phyloP scores from a whole-genome alignment of 1,139 yeast genomes.

The Blastobotrys arbuscula region DNA sequence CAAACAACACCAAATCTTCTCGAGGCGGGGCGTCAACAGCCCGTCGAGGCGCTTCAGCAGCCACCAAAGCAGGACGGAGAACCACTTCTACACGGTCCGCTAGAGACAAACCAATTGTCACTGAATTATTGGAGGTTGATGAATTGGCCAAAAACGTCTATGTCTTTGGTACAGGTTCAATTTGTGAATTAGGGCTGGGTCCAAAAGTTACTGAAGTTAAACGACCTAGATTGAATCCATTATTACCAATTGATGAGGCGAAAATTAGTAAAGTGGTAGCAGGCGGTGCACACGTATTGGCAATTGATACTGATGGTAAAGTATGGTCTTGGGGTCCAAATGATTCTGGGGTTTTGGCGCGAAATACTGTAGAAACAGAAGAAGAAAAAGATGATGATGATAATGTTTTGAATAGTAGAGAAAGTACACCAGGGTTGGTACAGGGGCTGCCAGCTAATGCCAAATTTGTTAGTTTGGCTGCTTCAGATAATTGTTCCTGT shows the following conservation, averaged over 20 bases:
- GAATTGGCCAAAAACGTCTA: conserved; percentile 61
- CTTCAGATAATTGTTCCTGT: conserved; percentile 88
- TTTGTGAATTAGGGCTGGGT: conserved; percentile 95
- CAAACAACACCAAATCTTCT: too few species aligned
- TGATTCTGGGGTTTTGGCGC: conserved; percentile 88
- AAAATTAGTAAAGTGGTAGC: conserved; percentile 81
- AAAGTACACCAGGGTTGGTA: conserved; percentile 80
- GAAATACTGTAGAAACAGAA: conserved; percentile 58
- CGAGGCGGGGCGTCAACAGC: conserved; percentile 27
- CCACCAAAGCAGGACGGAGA: neutral
- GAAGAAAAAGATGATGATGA: conserved; percentile 69
- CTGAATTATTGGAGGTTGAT: conserved; percentile 36
- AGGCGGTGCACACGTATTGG: conserved; percentile 94
- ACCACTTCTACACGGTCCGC: conserved; percentile 5
- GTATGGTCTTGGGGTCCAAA: conserved; percentile 98
- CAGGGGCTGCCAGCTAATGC: conserved; percentile 55
- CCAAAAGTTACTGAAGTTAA: conserved; percentile 91
- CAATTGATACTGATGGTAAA: conserved; percentile 64
- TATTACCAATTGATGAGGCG: conserved; percentile 51
- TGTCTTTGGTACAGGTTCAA: conserved; percentile 95
- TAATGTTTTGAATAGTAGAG: conserved; percentile 81
- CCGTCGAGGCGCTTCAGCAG: neutral
- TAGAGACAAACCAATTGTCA: conserved; percentile 14
- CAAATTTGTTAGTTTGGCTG: conserved; percentile 74
- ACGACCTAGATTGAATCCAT: conserved; percentile 88